phyloP scores from a whole-genome alignment of 192 early-diverging fungal genomes.

The Ramicandelaber brevisporus region DNA sequence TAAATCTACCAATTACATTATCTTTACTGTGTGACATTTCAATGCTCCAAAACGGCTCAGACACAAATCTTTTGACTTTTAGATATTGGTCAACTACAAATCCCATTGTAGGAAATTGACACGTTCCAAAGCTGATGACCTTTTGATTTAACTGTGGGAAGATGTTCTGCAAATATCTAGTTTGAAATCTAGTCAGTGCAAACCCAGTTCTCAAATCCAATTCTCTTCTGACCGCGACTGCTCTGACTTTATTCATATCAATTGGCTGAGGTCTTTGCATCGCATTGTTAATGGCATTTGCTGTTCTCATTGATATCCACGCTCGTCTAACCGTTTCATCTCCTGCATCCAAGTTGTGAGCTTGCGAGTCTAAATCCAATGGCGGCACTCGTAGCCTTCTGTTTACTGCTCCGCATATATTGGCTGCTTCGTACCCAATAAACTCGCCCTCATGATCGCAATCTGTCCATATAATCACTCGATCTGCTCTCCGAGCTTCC shows the following conservation, averaged over 20 bases:
- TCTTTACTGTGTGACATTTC: slow-evolving; percentile 27
- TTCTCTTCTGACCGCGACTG: slow-evolving; percentile 65
- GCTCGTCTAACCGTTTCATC: slow-evolving; percentile 58
- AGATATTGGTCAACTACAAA: slow-evolving; percentile 79
- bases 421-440: slow-evolving; percentile 64
- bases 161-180: slow-evolving; percentile 26
- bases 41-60: slow-evolving; percentile 83
- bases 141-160: slow-evolving; percentile 26
- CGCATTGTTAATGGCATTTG: slow-evolving; percentile 49
- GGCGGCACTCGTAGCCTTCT: no score
- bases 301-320: slow-evolving; percentile 66
- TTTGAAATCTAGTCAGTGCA: slow-evolving; percentile 82
- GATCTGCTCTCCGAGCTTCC: slow-evolving; percentile 27
- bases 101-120: slow-evolving; percentile 90
- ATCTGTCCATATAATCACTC: slow-evolving; percentile 94
- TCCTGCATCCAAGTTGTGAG: no score
- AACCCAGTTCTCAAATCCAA: slow-evolving; percentile 81
- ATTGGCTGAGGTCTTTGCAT: slow-evolving; percentile 43
- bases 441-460: slow-evolving; percentile 92
- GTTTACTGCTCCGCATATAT: slow-evolving; percentile 36
- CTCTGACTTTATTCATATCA: slow-evolving; percentile 43
- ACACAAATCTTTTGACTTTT: slow-evolving; percentile 45
- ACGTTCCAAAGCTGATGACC: slow-evolving; percentile 72
- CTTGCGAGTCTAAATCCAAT: no score
- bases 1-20: slow-evolving; percentile 26